phyloP scores from a whole-genome alignment of 306 rosid species.

The Pyrus bretschneideri region DNA sequence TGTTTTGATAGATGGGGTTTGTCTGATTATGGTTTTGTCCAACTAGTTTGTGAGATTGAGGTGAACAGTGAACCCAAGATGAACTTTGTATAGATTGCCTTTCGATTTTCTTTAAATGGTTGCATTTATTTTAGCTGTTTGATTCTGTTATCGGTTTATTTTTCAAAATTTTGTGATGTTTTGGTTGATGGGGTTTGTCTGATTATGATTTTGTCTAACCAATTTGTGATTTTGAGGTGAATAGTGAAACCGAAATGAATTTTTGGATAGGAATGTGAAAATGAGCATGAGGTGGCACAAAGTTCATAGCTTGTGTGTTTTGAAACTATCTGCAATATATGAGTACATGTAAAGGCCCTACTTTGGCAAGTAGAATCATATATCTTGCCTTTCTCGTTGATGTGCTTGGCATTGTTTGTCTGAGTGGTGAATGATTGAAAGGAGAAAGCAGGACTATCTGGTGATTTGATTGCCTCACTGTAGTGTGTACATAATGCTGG shows the following conservation, averaged over 20 bases:
- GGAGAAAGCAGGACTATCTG: neutral
- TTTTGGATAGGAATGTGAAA: neutral
- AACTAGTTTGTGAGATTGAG: neutral
- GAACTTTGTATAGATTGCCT: neutral
- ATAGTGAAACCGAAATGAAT: neutral
- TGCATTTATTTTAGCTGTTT: slow-evolving; percentile 8
- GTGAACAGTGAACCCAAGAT: neutral
- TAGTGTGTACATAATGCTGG: neutral
- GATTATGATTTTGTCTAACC: neutral
- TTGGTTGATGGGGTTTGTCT: neutral
- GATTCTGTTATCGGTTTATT: neutral
- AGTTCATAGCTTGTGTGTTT: neutral
- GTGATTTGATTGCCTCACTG: neutral
- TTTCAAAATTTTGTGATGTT: too few relatives aligned
- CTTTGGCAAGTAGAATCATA: neutral
- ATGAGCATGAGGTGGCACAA: neutral
- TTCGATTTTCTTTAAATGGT: too few relatives aligned
- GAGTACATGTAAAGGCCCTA: neutral
- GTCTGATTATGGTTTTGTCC: neutral
- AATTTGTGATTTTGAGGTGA: neutral
- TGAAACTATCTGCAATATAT: neutral
- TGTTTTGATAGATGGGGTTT: neutral
- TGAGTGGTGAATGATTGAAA: neutral
- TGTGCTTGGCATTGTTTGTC: neutral
- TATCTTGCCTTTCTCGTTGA: neutral